Evolutionary conservation across 176 grass and related monocot species (phyloP).

Genomic region (Aegilops tauschii): DNA sequence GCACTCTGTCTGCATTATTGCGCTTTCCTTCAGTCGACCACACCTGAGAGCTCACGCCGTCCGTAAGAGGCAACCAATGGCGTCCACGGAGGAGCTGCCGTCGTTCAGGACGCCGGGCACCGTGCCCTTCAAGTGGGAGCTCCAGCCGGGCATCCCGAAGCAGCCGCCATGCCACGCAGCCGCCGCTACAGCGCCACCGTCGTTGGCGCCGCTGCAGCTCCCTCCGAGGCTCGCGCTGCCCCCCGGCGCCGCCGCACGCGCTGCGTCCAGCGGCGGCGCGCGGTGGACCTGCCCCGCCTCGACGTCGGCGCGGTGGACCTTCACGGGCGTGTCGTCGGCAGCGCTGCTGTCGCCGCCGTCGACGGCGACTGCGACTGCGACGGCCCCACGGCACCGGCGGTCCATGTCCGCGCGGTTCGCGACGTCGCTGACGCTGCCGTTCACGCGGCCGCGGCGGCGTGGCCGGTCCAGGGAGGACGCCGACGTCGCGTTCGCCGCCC

Average conservation of each 20-base stretch:
- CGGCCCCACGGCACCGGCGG: constrained; percentile 11
- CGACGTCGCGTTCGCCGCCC: constrained; percentile 15
- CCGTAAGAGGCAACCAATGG: background rate
- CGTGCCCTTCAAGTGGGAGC: constrained; percentile 49
- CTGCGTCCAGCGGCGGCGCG: background rate
- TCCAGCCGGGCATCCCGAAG: constrained; percentile 45
- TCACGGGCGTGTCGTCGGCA: background rate
- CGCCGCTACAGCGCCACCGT: background rate
- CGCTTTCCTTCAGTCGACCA: background rate
- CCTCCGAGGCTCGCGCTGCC: constrained; percentile 26
- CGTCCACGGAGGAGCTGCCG: constrained; percentile 27
- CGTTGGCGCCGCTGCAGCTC: background rate
- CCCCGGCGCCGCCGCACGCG: background rate
- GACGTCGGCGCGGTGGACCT: background rate
- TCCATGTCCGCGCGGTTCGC: constrained; percentile 46
- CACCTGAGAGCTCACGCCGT: background rate
- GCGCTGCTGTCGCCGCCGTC: background rate
- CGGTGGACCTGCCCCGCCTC: background rate
- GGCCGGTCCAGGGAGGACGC: constrained; percentile 21
- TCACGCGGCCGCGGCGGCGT: constrained; percentile 17
- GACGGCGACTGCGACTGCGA: background rate
- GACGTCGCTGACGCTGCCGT: constrained; percentile 26
- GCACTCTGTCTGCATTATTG: background rate
- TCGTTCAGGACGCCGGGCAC: constrained; percentile 32
- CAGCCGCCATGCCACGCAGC: background rate